Evolutionary conservation across 2,329 filamentous ascomycete species (phyloP).

Genomic region (Fusarium acutatum): DNA sequence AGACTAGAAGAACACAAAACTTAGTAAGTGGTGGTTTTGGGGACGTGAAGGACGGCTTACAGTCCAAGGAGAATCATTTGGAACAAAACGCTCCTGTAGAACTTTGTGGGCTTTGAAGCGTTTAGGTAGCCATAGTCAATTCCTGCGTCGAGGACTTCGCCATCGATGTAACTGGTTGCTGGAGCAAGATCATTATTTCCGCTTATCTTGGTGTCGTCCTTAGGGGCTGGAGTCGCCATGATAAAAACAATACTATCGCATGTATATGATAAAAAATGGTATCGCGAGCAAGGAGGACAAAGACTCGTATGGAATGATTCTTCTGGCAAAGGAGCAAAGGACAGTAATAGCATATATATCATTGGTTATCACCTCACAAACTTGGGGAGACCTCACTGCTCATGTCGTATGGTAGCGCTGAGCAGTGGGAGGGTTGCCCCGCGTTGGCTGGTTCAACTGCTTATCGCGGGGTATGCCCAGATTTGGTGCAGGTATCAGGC

Average conservation of each 20-base stretch:
- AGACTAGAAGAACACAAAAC: fast-evolving
- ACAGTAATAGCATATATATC: no score
- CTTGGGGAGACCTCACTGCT: no score
- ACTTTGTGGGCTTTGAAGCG: background rate
- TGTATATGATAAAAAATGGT: background rate
- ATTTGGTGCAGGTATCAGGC: background rate
- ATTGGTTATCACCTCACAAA: background rate
- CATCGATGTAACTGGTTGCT: background rate
- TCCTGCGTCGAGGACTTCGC: background rate
- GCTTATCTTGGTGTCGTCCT: background rate
- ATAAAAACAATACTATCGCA: fast-evolving
- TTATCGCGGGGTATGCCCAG: background rate
- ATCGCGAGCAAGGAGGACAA: fast-evolving
- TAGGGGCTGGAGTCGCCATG: background rate
- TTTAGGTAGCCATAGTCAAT: background rate
- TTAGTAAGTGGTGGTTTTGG: fast-evolving
- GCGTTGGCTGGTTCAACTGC: background rate
- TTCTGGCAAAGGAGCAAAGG: no score
- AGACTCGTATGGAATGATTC: background rate
- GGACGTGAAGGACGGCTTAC: fast-evolving
- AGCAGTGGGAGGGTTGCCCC: background rate
- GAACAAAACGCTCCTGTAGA: background rate
- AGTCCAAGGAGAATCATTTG: background rate
- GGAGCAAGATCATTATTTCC: background rate
- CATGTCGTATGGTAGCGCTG: background rate